phyloP scores from a whole-genome alignment of 176 grass and related monocot genomes.

The Raddia guianensis region DNA sequence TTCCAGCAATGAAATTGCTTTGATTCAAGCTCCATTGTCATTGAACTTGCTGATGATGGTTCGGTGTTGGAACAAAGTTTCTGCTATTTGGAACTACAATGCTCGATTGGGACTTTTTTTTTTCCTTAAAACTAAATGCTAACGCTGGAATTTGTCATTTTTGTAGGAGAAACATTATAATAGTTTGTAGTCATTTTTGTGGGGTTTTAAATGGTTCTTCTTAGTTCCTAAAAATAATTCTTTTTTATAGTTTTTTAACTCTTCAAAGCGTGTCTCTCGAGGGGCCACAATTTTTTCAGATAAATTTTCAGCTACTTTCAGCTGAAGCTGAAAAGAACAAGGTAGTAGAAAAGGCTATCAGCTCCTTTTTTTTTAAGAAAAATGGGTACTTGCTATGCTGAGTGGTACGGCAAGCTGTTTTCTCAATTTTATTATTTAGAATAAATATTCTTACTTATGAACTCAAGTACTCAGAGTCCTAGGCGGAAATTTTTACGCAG shows the following conservation, averaged over 20 bases:
- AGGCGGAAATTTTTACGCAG: neutral
- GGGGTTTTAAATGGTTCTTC: no score
- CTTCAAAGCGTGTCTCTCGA: no score
- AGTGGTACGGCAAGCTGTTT: neutral
- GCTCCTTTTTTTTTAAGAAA: neutral
- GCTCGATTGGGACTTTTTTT: neutral
- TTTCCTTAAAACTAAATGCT: no score
- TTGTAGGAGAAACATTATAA: no score
- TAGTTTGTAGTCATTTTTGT: no score
- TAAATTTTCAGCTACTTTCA: no score
- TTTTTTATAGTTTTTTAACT: no score
- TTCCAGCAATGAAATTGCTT: neutral
- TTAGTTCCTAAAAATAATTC: no score
- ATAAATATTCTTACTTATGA: neutral
- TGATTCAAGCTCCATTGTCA: neutral
- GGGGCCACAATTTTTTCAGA: no score
- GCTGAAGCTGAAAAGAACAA: no score
- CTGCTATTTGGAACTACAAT: constrained; percentile 1
- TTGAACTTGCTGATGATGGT: constrained; percentile 30
- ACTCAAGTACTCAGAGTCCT: neutral
- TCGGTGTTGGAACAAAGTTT: neutral
- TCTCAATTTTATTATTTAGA: neutral
- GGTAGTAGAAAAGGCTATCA: neutral
- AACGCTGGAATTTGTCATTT: no score
- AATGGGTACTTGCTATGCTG: neutral